phyloP scores from a whole-genome alignment of 768 basidiomycete genomes.

The Suillus luteus region DNA sequence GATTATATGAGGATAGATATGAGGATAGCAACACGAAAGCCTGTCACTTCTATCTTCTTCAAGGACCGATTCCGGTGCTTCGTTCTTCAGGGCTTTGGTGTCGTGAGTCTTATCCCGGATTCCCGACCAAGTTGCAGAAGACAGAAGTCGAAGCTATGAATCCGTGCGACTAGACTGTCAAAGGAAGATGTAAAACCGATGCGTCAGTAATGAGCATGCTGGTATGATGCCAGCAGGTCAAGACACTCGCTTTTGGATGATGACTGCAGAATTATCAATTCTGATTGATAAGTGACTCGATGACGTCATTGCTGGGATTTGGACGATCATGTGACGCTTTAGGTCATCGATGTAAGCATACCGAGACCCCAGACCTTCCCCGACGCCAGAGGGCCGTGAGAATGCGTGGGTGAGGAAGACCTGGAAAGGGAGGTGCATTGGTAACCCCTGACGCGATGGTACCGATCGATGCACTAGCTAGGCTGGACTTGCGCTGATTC shows the following conservation, averaged over 20 bases:
- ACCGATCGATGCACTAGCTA: background rate
- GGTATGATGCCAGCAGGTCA: background rate
- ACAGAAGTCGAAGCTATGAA: background rate
- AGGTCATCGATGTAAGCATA: background rate
- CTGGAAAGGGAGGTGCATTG: slow-evolving; percentile 24
- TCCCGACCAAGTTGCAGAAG: background rate
- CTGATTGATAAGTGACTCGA: background rate
- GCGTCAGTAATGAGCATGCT: background rate
- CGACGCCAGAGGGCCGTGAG: slow-evolving; percentile 17
- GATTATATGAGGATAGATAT: background rate
- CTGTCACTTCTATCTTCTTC: background rate
- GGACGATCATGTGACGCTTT: background rate
- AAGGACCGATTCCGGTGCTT: background rate
- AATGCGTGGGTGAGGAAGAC: slow-evolving; percentile 27
- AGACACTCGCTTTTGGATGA: background rate
- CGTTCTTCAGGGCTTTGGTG: slow-evolving; percentile 5
- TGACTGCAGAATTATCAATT: background rate
- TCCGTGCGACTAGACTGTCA: background rate
- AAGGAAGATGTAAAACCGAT: background rate
- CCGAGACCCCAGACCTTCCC: background rate
- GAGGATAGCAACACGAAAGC: background rate
- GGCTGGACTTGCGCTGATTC: slow-evolving; percentile 10
- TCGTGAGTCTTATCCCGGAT: background rate
- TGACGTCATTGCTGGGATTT: background rate
- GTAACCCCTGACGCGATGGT: slow-evolving; percentile 1